These are phyloP conservation scores for Scenedesmus sp. DNA, from an alignment of 163 green algal species.

Conservation along the genomic window DNA sequence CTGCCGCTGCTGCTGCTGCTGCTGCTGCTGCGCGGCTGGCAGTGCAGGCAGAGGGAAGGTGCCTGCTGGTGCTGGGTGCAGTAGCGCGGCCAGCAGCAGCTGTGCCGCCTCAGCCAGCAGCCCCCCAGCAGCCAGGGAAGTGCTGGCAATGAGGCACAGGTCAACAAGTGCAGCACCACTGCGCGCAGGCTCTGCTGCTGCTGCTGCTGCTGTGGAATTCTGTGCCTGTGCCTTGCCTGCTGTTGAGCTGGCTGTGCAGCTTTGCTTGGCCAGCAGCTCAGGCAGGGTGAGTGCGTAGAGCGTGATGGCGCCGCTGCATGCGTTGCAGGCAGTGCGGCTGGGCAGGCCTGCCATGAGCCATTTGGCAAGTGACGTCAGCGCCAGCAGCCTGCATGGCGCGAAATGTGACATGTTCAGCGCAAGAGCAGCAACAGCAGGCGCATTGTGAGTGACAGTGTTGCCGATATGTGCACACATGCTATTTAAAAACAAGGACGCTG, in stretches of 20 bases:
- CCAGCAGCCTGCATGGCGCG: conserved; percentile 9
- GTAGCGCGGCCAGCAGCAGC: conserved; percentile 38
- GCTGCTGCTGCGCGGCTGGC: conserved; percentile 21
- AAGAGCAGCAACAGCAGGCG: background rate
- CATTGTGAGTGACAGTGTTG: background rate
- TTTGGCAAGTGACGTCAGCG: background rate
- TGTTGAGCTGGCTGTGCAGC: conserved; percentile 8
- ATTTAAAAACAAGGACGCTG: too few species aligned
- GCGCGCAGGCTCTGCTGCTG: background rate
- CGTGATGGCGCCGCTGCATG: conserved; percentile 35
- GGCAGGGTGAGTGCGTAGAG: conserved; percentile 34
- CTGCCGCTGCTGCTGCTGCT: conserved; percentile 6
- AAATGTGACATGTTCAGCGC: background rate
- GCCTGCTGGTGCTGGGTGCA: conserved; percentile 31
- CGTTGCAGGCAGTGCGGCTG: conserved; percentile 5
- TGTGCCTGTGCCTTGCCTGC: background rate
- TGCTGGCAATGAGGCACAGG: conserved; percentile 6
- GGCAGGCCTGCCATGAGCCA: conserved; percentile 19
- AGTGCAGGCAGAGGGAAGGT: conserved; percentile 24
- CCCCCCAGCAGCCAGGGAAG: background rate
- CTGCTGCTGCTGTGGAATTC: background rate
- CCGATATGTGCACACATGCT: background rate
- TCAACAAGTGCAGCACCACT: background rate
- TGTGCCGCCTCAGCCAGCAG: conserved; percentile 42
- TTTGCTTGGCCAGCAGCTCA: background rate